Conservation (phyloP, 1,284 basidiomycete genomes). For the Rhodotorula sp. region DNA sequence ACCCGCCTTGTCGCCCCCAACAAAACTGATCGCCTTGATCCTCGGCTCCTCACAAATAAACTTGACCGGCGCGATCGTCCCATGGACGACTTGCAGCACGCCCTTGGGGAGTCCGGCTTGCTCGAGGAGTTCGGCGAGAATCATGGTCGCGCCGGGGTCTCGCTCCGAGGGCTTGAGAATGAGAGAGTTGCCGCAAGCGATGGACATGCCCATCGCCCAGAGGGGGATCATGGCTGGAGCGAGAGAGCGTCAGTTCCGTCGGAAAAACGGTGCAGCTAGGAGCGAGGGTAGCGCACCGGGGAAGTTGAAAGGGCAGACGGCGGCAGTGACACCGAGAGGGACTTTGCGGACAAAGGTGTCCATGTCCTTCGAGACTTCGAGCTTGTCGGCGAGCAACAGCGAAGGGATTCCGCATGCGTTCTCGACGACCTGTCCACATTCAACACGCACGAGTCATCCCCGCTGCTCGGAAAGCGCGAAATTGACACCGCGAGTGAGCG, state of each 20-base stretch:
- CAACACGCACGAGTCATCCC: neutral
- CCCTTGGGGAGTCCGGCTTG: slow-evolving; percentile 61
- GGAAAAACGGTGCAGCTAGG: too few relatives aligned
- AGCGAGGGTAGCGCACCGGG: neutral
- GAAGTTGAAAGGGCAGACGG: slow-evolving; percentile 59
- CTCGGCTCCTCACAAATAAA: slow-evolving; percentile 86
- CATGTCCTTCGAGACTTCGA: slow-evolving; percentile 97
- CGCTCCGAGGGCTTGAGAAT: slow-evolving; percentile 94
- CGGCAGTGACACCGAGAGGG: slow-evolving; percentile 64
- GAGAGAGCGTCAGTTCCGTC: neutral
- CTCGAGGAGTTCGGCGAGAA: slow-evolving; percentile 90
- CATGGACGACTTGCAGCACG: slow-evolving; percentile 65
- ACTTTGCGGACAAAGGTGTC: slow-evolving; percentile 78
- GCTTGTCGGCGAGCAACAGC: slow-evolving; percentile 79
- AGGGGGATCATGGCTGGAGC: slow-evolving; percentile 86
- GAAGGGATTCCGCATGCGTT: slow-evolving; percentile 78
- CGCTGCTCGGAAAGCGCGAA: neutral
- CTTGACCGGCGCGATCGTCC: slow-evolving; percentile 84
- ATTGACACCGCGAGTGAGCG: neutral
- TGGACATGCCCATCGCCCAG: slow-evolving; percentile 84
- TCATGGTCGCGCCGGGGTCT: slow-evolving; percentile 95
- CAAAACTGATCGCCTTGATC: slow-evolving; percentile 94
- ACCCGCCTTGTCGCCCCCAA: slow-evolving; percentile 92
- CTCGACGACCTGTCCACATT: slow-evolving; percentile 75
- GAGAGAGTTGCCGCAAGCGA: slow-evolving; percentile 89